Evolutionary conservation across 805 yeast genomes (phyloP).

Genomic region (Henningerozyma blattae): DNA sequence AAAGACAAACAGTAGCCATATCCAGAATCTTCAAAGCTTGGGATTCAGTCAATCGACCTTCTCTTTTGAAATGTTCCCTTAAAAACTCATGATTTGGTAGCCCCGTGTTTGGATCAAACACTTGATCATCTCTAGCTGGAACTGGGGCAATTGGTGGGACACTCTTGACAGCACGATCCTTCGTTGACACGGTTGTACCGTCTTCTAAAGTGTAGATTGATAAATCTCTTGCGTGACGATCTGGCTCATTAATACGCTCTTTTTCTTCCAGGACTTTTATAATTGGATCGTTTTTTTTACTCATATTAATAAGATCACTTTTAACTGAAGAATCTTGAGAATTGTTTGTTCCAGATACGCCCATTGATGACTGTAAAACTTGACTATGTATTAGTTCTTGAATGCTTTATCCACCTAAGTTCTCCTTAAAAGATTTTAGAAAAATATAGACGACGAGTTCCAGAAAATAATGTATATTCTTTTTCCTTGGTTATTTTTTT

Average conservation of each 20-base stretch:
- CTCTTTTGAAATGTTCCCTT: constrained; percentile 60
- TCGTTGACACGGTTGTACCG: constrained; percentile 37
- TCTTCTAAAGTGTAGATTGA: constrained; percentile 37
- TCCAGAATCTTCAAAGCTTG: constrained; percentile 61
- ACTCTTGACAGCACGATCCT: constrained; percentile 34
- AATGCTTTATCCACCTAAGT: too few relatives aligned
- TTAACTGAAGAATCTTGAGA: background rate
- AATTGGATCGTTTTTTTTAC: background rate
- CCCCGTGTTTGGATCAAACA: constrained; percentile 46
- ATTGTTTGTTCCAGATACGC: too few relatives aligned
- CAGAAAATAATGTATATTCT: too few relatives aligned
- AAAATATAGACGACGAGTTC: too few relatives aligned
- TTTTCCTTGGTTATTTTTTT: too few relatives aligned
- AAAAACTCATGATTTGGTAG: constrained; percentile 64
- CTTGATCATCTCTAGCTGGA: constrained; percentile 54
- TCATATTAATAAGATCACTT: background rate
- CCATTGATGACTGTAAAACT: background rate
- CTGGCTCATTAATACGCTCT: background rate
- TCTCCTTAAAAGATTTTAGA: too few relatives aligned
- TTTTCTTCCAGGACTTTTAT: background rate
- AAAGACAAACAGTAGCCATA: constrained; percentile 51
- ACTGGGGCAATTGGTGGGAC: constrained; percentile 59
- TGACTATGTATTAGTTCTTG: background rate
- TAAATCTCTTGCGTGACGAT: constrained; percentile 20
- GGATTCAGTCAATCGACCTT: constrained; percentile 63